Conservation (phyloP, 2,329 filamentous ascomycete genomes). For the Rhinocladiella similis region DNA sequence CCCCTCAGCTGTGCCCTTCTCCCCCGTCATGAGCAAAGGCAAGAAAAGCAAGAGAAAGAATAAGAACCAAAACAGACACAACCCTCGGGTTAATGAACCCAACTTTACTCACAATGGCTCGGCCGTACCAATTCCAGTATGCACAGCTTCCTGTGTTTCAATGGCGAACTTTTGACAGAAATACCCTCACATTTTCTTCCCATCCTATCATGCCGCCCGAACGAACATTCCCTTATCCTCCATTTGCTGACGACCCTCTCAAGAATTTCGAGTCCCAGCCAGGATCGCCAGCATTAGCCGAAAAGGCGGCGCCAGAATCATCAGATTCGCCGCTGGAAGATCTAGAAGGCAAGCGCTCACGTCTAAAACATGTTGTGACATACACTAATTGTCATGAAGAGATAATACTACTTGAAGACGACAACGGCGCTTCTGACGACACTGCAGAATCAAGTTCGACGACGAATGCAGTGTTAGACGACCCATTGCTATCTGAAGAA, state of each 20-base stretch:
- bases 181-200: slow-evolving; percentile 41
- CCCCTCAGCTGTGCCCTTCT: slow-evolving; percentile 1
- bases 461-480: background rate
- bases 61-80: slow-evolving; percentile 34
- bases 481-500: background rate
- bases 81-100: slow-evolving; percentile 33
- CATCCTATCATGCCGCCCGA: slow-evolving; percentile 31
- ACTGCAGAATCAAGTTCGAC: slow-evolving; percentile 35
- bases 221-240: slow-evolving; percentile 17
- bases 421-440: slow-evolving; percentile 30
- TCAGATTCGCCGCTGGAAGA: slow-evolving; percentile 7
- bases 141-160: slow-evolving; percentile 43
- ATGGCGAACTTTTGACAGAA: slow-evolving; percentile 45
- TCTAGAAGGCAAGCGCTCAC: slow-evolving; percentile 25
- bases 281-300: slow-evolving; percentile 1
- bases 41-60: slow-evolving; percentile 38
- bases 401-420: slow-evolving; percentile 20
- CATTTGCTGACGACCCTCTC: slow-evolving; percentile 23
- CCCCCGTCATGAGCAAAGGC: slow-evolving; percentile 39
- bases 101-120: slow-evolving; percentile 39
- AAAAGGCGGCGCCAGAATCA: slow-evolving; percentile 1
- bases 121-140: slow-evolving; percentile 39
- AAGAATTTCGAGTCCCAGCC: slow-evolving; percentile 17
- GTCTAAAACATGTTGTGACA: slow-evolving; percentile 26
- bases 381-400: slow-evolving; percentile 34